Percentiles rank a stretch among this genome's conserved stretches.
Conservation (phyloP, 768 basidiomycete genomes). For the Artomyces pyxidatus region DNA sequence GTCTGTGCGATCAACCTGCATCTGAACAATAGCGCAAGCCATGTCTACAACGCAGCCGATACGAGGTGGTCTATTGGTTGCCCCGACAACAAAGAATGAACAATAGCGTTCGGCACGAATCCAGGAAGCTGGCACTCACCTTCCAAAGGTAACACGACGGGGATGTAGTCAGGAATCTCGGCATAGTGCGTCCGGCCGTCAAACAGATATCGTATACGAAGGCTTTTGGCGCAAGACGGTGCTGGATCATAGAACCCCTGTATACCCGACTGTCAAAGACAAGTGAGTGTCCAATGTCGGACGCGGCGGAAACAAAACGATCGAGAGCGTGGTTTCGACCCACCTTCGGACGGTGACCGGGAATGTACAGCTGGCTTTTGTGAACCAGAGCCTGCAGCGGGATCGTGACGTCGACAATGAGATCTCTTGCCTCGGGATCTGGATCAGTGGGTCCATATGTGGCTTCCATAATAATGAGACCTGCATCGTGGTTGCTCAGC, state of each 20-base stretch:
- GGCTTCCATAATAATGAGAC: conserved; percentile 71
- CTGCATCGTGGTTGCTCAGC: conserved; percentile 28
- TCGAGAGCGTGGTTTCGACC: no score
- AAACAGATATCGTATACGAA: conserved; percentile 74
- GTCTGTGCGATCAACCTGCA: no score
- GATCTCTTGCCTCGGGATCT: conserved; percentile 26
- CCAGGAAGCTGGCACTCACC: conserved; percentile 37
- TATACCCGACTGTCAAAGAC: conserved; percentile 45
- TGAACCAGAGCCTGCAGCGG: conserved; percentile 77
- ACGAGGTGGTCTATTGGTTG: conserved; percentile 14
- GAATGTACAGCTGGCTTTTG: conserved; percentile 70
- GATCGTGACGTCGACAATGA: conserved; percentile 69
- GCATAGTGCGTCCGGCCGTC: conserved; percentile 64
- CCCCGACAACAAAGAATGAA: conserved; percentile 9
- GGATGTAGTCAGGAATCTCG: conserved; percentile 63
- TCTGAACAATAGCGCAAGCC: conserved; percentile 2
- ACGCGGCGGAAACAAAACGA: conserved; percentile 2
- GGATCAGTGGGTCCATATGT: conserved; percentile 52
- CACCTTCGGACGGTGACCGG: conserved; percentile 72
- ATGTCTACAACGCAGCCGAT: conserved; percentile 3
- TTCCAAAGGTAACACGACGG: conserved; percentile 67
- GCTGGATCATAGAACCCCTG: conserved; percentile 89
- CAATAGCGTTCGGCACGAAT: conserved; percentile 1
- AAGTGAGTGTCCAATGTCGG: neutral
- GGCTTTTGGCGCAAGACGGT: conserved; percentile 58